Evolutionary conservation across 2,329 filamentous ascomycete species (phyloP), one percentile per base, ranked within the genome.

Genomic region (Pseudogymnoascus sp.): DNA sequence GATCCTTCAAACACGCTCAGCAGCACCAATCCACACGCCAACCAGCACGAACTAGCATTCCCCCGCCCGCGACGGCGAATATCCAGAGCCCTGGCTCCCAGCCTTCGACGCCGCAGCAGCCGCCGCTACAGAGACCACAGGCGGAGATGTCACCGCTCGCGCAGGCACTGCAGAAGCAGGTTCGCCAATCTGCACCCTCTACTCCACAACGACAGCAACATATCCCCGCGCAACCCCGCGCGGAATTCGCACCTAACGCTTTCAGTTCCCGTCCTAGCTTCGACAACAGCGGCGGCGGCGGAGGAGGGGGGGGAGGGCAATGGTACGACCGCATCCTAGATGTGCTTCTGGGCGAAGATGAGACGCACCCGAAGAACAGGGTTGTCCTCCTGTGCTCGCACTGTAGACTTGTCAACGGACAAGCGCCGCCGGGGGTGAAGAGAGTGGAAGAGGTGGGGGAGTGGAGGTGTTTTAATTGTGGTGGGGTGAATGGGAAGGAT

Each of bases 301-400:
- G 61, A 41, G 14, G 61, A 10, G 69, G 65, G 43, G 21, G 25
- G 5, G 31, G 34, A 10, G 79, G 86, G 14, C 87, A 90, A 73
- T 99, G 95, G 95, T 99, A 98, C 76, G 95, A 99, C 74, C 86
- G 93, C 64, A 87, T 99, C 62, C 81, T 99, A 64, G 95, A 99
- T 72, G 85, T 96, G 0, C 85, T 99, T 25, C 83, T 99, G 0
- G 95, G 95, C 61, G 95, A 99, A 73, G 95, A 99, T 72, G 95
- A 99, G 77, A 96, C 90, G 4, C 87, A 90, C 11, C 85, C 93
- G 2, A 96, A 92, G 79, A 98, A 98, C 75, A 87, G 95, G 16
- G 85, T 96, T 65, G 93, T 87, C 6, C 80, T 99, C 68, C 91
- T 99, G 63, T 99, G 95, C 77, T 76, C 80, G 34, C 81, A 83